Base-by-base conservation (phyloP, 2,329 filamentous ascomycete genomes). In the Diaporthe nobilis region DNA sequence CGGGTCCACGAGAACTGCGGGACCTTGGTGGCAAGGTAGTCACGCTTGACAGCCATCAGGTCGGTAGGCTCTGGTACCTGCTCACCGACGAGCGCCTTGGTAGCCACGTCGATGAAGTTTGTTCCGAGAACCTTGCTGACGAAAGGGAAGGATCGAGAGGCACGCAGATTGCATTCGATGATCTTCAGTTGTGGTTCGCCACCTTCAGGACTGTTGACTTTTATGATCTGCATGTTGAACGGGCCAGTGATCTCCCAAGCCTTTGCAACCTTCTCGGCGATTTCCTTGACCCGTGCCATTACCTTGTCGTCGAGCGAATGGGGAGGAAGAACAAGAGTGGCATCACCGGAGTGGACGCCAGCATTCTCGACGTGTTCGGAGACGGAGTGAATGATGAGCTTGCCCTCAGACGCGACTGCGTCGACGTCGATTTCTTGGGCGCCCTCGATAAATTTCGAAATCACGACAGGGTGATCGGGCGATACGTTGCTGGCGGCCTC, bases 201-300 rank as follows among this genome's bases (percentile, higher is more conserved):
- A 75, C 94, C 94, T 76, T 94, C 92, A 44, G 93, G 91, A 81
- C 94, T 88, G 17, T 94, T 90, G 49, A 94, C 95, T 88, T 98
- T 98, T 90, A 99, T 98, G 86, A 99, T 98, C 84, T 99, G 97
- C 96, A 99, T 98, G 90, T 99, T 99, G 92, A 98, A 99, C 76
- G 97, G 97, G 73, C 97, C 97, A 28, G 95, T 98, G 85, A 98
- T 98, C 82, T 91, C 95, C 95, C 96, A 98, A 65, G 97, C 97
- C 86, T 97, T 94, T 79, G 97, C 97, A 71, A 99, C 96, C 91
- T 98, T 98, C 85, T 96, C 86, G 22, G 97, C 96, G 80, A 99
- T 98, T 80, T 95, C 95, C 92, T 98, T 98, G 82, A 98, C 91
- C 77, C 97, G 95, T 79, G 91, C 91, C 90, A 98, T 94, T 79